Base-by-base conservation (phyloP, 495 filamentous ascomycete species). In the Penicillium psychrofluorescens region DNA sequence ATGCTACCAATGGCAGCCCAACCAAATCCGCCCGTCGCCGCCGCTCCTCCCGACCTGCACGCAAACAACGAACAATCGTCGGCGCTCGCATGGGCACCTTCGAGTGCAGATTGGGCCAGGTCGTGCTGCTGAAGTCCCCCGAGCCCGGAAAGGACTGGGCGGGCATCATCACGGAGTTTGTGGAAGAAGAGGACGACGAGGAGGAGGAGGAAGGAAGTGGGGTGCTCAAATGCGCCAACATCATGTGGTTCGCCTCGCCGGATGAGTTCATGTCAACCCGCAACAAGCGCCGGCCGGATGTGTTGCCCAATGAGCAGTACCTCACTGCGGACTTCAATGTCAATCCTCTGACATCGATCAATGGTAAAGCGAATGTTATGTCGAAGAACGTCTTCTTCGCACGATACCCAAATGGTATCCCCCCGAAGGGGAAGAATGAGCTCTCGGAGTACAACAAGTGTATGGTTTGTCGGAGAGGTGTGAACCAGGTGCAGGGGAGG, bases 191-290 rank as follows among this genome's bases (percentile, higher is more conserved):
- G 13, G 73, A 75, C 29, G 70, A 76, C 22, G 22, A 22, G 11
- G 77, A 79, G n/a, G 77, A 79, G 9, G 76, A 76, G 29, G 64
- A 70, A 22, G 63, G 58, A 22, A 62, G 58, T 4, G 72, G 71
- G 34, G 46, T 69, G 15, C 54, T 72, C 51, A 73, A 77, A 59
- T 75, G 78, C 6, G 86, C 83, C 37, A 81, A 84, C 49, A 88
- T 95, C 58, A 76, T 84, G 73, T 98, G 92, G 92, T 95, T 97
- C 54, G 88, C 85, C 9, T 87, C 87, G 1, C 81, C 90, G 49
- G 85, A 85, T 49, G 92, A 97, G 66, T 89, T 97, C 46, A 75
- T 70, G 54, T 67, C 65, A 9, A 83, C 54, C 80, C 82, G 82
- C 55, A 77, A 83, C 54, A 94, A 89, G 71, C 91, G 88, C 70